Evolutionary conservation across 2,329 filamentous ascomycete species (phyloP).

Genomic region (Emydomyces testavorans): DNA sequence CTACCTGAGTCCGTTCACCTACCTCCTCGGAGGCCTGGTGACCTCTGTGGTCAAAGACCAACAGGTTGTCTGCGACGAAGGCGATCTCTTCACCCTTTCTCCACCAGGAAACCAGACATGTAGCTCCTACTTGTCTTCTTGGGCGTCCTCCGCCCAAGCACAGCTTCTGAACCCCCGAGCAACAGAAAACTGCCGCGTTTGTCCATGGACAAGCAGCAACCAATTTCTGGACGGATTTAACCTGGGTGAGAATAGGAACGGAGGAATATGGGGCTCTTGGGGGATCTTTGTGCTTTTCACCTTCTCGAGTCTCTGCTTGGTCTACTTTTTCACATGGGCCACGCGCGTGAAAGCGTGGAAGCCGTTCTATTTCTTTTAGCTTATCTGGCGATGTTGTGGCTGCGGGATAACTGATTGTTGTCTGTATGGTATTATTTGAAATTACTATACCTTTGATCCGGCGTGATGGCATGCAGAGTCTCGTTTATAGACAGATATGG

Average conservation of each 20-base stretch:
- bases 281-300: constrained; percentile 13
- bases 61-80: constrained; percentile 40
- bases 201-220: constrained; percentile 1
- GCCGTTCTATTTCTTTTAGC: background rate
- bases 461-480: too few species aligned
- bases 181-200: constrained; percentile 38
- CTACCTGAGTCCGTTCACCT: constrained; percentile 57
- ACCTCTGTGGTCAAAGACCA: constrained; percentile 48
- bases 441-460: too few species aligned
- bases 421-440: too few species aligned
- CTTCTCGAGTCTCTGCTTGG: constrained; percentile 9
- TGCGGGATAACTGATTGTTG: too few species aligned
- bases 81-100: constrained; percentile 55
- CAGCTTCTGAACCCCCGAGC: constrained; percentile 49
- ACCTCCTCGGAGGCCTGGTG: constrained; percentile 60
- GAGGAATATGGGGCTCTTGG: constrained; percentile 12
- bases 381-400: background rate
- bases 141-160: constrained; percentile 46
- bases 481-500: too few species aligned
- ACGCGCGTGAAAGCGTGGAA: constrained; percentile 10
- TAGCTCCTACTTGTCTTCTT: constrained; percentile 38
- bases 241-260: background rate
- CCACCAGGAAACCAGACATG: constrained; percentile 56
- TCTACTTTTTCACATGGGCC: constrained; percentile 14
- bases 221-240: constrained; percentile 10